phyloP scores from a whole-genome alignment of 495 filamentous ascomycete species.

The Hypoxylon fragiforme region DNA sequence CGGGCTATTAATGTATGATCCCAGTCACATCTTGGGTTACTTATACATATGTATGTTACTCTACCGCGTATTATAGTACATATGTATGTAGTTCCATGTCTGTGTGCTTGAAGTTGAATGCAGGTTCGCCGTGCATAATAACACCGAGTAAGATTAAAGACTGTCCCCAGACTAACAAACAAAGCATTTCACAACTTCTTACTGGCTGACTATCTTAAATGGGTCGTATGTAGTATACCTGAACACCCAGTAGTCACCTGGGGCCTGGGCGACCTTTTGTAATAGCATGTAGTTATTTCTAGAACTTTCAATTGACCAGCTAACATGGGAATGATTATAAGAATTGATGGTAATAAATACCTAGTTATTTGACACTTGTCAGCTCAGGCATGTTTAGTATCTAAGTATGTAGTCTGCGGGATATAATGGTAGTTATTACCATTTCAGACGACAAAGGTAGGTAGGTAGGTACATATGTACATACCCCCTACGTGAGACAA shows the following conservation, averaged over 20 bases:
- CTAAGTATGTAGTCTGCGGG: too few relatives aligned
- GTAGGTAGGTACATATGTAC: too few relatives aligned
- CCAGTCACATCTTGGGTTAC: conserved; percentile 10
- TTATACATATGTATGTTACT: conserved; percentile 22
- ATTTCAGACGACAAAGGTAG: conserved; percentile 22
- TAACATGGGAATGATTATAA: too few relatives aligned
- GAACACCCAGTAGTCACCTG: too few relatives aligned
- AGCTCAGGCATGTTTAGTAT: too few relatives aligned
- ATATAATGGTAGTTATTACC: conserved; percentile 28
- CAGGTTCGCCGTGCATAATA: conserved; percentile 31
- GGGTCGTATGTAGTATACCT: background rate
- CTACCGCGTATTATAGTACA: too few relatives aligned
- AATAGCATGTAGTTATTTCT: too few relatives aligned
- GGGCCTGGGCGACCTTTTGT: too few relatives aligned
- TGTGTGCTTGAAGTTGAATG: conserved; percentile 17
- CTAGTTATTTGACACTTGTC: too few relatives aligned
- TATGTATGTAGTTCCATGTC: too few relatives aligned
- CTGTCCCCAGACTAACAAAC: conserved; percentile 14
- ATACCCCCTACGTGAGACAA: conserved; percentile 22
- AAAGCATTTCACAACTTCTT: background rate
- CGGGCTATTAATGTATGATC: conserved; percentile 11
- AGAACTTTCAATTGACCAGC: too few relatives aligned
- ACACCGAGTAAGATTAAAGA: conserved; percentile 11
- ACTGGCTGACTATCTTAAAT: conserved; percentile 12
- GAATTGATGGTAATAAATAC: too few relatives aligned